phyloP scores from a whole-genome alignment of 345 rosid species.

The Eucalyptus marginata region DNA sequence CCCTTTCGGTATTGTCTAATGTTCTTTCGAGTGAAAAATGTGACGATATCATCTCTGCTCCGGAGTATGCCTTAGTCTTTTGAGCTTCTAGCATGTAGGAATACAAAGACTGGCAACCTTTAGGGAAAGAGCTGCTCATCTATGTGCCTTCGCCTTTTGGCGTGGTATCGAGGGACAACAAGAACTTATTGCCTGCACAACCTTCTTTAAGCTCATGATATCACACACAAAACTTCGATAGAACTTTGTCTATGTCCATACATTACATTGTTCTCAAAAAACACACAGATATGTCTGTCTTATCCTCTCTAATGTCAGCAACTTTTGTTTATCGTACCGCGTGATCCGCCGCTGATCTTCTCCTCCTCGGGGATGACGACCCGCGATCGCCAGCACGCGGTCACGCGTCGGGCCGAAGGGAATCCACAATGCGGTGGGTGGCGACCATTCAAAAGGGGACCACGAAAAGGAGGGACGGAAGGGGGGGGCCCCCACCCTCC shows the following conservation, averaged over 20 bases:
- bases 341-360: neutral
- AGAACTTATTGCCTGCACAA: neutral
- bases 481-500: neutral
- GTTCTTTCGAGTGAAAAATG: neutral
- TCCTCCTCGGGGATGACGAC: neutral
- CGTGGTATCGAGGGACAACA: neutral
- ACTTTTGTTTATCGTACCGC: neutral
- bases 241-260: neutral
- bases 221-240: neutral
- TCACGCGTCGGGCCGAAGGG: neutral
- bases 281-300: neutral
- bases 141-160: neutral
- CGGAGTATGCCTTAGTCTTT: neutral
- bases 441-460: neutral
- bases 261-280: neutral
- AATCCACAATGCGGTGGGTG: neutral
- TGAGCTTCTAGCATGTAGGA: neutral
- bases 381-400: neutral
- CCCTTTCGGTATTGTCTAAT: neutral
- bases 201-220: neutral
- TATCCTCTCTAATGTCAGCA: neutral
- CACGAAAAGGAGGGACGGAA: too few relatives aligned
- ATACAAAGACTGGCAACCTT: neutral
- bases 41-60: too few relatives aligned
- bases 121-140: neutral